phyloP scores from a whole-genome alignment of 2,329 filamentous ascomycete genomes.

The Paradendryphiella salina region DNA sequence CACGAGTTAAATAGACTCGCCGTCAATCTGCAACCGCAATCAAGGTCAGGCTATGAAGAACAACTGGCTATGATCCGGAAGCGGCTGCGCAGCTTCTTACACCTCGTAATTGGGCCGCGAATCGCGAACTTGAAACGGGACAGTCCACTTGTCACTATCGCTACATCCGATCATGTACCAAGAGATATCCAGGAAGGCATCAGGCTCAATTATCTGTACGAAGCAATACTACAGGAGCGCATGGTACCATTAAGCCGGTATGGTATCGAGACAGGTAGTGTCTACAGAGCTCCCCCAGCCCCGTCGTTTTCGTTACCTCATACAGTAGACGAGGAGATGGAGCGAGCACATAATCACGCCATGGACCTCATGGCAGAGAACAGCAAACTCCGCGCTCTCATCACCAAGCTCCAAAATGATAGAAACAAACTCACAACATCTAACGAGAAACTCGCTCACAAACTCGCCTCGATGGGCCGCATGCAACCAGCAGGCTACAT shows the following conservation, averaged over 20 bases:
- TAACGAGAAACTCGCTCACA: constrained; percentile 13
- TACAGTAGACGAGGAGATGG: neutral
- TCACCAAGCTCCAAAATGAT: constrained; percentile 4
- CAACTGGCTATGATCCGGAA: constrained; percentile 12
- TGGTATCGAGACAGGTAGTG: constrained; percentile 5
- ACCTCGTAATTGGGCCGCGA: constrained; percentile 14
- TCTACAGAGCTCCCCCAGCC: neutral
- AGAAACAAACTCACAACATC: constrained; percentile 5
- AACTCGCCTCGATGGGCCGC: constrained; percentile 4
- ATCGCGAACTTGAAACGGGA: constrained; percentile 5
- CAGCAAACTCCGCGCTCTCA: constrained; percentile 6
- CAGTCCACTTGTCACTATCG: constrained; percentile 8
- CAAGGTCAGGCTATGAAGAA: constrained; percentile 7
- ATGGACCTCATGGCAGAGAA: constrained; percentile 10
- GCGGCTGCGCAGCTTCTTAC: constrained; percentile 7
- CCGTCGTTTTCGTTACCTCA: neutral
- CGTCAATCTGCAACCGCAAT: constrained; percentile 11
- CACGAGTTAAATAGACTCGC: constrained; percentile 10
- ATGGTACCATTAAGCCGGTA: constrained; percentile 17
- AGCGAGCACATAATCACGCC: constrained; percentile 3
- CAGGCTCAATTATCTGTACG: constrained; percentile 17
- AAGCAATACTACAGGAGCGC: constrained; percentile 22
- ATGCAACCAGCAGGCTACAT: constrained; percentile 1
- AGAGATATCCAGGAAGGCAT: constrained; percentile 7
- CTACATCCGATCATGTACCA: constrained; percentile 8